Base-by-base conservation (phyloP, 108 stramenopile species). In the Aurantiochytrium sp. region DNA sequence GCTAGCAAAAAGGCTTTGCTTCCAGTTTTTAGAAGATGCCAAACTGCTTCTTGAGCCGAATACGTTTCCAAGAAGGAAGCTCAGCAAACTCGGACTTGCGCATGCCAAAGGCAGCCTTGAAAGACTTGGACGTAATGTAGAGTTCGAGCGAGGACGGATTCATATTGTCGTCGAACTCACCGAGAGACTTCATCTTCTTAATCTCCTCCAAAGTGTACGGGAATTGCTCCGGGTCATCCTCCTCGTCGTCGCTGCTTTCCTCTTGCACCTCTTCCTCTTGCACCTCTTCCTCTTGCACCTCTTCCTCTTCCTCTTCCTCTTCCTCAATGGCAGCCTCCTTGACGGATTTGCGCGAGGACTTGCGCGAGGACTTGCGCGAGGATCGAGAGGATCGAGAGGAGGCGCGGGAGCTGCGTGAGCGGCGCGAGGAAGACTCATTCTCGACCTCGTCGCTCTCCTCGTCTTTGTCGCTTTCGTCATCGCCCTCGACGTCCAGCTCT, bases 121-220 rank as follows among this genome's bases (percentile, higher is more conserved):
- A 83, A 12, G 45, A 47, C 25, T 47, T 47, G 28, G 76, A 47
- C 44, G 76, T 83, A 1, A 83, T 83, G 76, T 83, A 83, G 23
- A 83, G 3, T 35, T 83, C 76, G 49, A 83, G 76, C 25, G 19
- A 25, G n/a, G 18, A 28, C 16, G 51, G 23, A 45, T 83, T 45
- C 76, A 83, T 83, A 23, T 83, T 83, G 76, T 83, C 76, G 28
- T 83, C 76, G n/a, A 53, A 53, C 76, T 83, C 76, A 23, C 76
- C 76, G 25, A 83, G 45, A 12, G 12, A 12, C 76, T 83, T 83
- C 76, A 83, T 83, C 49, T 53, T 47, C 12, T 12, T 43, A 4
- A 83, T 18, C 1, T 83, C 49, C 6, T 53, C 76, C 16, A 53
- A 6, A 1, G 76, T 83, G 76, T 83, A 83, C 49, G 76, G 76